Evolutionary conservation across 805 yeast species (phyloP).

Genomic region (Schwanniomyces pseudopolymorphus): DNA sequence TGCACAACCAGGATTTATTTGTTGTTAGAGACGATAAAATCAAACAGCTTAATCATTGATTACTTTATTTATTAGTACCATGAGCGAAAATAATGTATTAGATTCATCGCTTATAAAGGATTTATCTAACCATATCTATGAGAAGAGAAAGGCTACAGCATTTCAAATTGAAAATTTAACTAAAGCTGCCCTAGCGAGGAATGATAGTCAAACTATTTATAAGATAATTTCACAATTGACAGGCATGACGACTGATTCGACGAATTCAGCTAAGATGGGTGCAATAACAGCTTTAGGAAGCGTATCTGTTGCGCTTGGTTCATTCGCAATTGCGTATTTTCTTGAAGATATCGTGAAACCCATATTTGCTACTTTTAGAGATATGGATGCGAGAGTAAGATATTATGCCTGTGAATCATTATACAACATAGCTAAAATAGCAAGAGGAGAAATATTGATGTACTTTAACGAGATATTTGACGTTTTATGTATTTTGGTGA

Average conservation of each 20-base stretch:
- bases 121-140: constrained; percentile 45
- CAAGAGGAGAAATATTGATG: constrained; percentile 87
- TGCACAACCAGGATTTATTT: background rate
- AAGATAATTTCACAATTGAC: constrained; percentile 71
- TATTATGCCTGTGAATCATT: constrained; percentile 96
- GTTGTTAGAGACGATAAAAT: background rate
- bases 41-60: background rate
- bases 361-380: constrained; percentile 92
- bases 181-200: constrained; percentile 60
- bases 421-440: constrained; percentile 94
- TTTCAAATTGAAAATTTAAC: constrained; percentile 76
- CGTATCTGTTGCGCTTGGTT: constrained; percentile 89
- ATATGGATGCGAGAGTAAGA: constrained; percentile 94
- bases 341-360: constrained; percentile 88
- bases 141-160: constrained; percentile 47
- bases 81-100: constrained; percentile 25
- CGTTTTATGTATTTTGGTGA: constrained; percentile 82
- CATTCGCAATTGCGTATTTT: constrained; percentile 76
- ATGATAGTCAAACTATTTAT: constrained; percentile 60
- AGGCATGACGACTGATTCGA: constrained; percentile 75
- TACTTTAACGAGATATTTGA: constrained; percentile 96
- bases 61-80: constrained; percentile 4
- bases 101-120: constrained; percentile 41
- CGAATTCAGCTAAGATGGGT: constrained; percentile 77
- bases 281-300: constrained; percentile 96